A percentile compares a stretch with the other conserved stretches of the same genome.
Evolutionary conservation across 495 filamentous ascomycete species (phyloP).

Genomic region (Trichoderma asperelloides): DNA sequence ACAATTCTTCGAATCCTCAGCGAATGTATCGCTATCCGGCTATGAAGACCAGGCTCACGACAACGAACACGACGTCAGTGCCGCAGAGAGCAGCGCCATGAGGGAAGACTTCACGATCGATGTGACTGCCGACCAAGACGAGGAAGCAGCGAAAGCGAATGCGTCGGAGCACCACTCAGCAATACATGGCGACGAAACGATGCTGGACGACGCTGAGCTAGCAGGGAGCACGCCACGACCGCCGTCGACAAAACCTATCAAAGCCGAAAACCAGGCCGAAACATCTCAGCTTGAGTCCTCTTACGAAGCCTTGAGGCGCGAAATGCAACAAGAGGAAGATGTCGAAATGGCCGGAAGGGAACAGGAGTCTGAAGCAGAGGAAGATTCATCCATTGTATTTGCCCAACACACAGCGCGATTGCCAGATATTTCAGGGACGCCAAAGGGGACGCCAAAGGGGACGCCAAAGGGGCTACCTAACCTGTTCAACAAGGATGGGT

Average conservation of each 20-base stretch:
- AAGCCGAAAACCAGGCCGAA: constrained; percentile 32
- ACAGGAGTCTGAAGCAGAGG: constrained; percentile 22
- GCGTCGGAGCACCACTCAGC: constrained; percentile 26
- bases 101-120: constrained; percentile 33
- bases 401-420: constrained; percentile 35
- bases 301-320: constrained; percentile 55
- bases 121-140: constrained; percentile 30
- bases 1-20: constrained; percentile 97
- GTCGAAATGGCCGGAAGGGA: constrained; percentile 13
- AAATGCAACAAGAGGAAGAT: constrained; percentile 34
- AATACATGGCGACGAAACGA: constrained; percentile 39
- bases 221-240: constrained; percentile 46
- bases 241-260: constrained; percentile 20
- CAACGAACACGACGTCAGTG: constrained; percentile 29
- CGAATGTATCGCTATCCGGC: constrained; percentile 93
- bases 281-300: constrained; percentile 57
- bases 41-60: constrained; percentile 72
- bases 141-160: constrained; percentile 27
- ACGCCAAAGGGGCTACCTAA: constrained; percentile 31
- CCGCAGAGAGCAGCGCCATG: constrained; percentile 25
- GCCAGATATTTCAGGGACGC: constrained; percentile 50
- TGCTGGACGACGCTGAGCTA: constrained; percentile 42
- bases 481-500: constrained; percentile 34
- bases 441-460: constrained; percentile 41
- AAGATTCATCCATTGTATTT: constrained; percentile 32